Base-by-base conservation (phyloP, 1,139 yeast species). In the Yamadazyma triangularis region DNA sequence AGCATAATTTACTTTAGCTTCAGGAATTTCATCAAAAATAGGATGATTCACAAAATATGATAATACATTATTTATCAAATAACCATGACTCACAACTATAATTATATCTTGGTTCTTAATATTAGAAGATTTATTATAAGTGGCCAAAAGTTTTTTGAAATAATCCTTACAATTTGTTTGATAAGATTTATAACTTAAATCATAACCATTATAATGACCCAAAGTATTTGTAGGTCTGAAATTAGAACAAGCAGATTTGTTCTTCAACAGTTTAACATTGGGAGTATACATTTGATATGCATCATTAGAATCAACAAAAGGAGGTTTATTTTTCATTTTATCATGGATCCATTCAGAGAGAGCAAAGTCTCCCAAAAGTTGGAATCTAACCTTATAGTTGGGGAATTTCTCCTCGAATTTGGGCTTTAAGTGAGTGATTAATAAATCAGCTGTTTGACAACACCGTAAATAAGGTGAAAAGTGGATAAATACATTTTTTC, bases 261-360 rank as follows among this genome's bases (percentile, higher is more conserved):
- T 68, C 28, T 51, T 51, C 41, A 68, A 44, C 26, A 47, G 39
- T 44, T 63, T 65, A 32, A 66, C 45, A 41, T 68, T 68, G 21
- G 73, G 72, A 4, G 70, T 67, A 38, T 66, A 68, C 72, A 68
- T 64, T 38, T 64, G 61, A 45, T 68, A 68, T 4, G 73, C 73
- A 41, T 66, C 73, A 35, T 63, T 64, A 23, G 71, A 62, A 46
- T 67, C 73, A 16, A 50, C 40, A 37, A 63, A 65, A 3, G 72
- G 73, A 4, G 73, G 73, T 39, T 65, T 62, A 31, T 62, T 55
- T 31, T 50, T 51, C 73, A 67, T 67, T 28, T 60, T 56, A 34
- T 66, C 73, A 38, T 68, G 73, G 37, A 68, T 56, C 74, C 74
- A 68, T 42, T 68, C 74, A 29, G 68, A 59, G 22, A 67, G 48